Conservation (phyloP, 148 eudicot genomes). For the Vaccinium myrtillus region DNA sequence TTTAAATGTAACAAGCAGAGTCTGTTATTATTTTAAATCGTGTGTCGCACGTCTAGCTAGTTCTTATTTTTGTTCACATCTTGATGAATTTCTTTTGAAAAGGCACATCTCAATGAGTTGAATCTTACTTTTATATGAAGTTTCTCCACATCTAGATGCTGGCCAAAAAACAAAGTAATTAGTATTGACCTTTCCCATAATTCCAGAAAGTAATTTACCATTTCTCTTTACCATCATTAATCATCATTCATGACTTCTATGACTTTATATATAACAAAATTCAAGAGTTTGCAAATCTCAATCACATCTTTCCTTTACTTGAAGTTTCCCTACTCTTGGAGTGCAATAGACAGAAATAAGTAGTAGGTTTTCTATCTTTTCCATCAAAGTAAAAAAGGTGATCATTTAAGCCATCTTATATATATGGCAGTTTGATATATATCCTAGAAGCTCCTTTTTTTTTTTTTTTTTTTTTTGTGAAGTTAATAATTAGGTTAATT, state of each 20-base stretch:
- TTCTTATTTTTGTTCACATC: not conserved
- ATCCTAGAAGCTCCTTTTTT: not conserved
- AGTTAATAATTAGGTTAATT: too few relatives aligned
- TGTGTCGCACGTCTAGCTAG: not conserved
- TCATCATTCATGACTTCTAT: not conserved
- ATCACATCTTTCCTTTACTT: constrained; percentile 2
- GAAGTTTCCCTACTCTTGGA: constrained; percentile 7
- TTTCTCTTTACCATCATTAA: not conserved
- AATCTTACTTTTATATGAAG: not conserved
- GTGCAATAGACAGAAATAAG: constrained; percentile 6
- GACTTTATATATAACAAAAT: not conserved
- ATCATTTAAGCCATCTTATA: not conserved
- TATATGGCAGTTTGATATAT: not conserved
- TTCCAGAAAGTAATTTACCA: not conserved
- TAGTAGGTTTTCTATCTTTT: not conserved
- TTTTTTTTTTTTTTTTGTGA: too few relatives aligned
- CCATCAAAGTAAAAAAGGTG: not conserved
- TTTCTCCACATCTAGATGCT: not conserved
- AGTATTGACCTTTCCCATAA: not conserved
- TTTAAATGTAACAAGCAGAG: too few relatives aligned
- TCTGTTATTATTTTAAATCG: not conserved
- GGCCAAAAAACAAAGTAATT: not conserved
- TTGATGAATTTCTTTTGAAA: not conserved
- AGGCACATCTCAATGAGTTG: too few relatives aligned
- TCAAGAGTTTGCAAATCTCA: not conserved